Evolutionary conservation across 2,329 filamentous ascomycete genomes (phyloP), one percentile per base, ranked within the genome.

Genomic region (Penicillium concentricum): DNA sequence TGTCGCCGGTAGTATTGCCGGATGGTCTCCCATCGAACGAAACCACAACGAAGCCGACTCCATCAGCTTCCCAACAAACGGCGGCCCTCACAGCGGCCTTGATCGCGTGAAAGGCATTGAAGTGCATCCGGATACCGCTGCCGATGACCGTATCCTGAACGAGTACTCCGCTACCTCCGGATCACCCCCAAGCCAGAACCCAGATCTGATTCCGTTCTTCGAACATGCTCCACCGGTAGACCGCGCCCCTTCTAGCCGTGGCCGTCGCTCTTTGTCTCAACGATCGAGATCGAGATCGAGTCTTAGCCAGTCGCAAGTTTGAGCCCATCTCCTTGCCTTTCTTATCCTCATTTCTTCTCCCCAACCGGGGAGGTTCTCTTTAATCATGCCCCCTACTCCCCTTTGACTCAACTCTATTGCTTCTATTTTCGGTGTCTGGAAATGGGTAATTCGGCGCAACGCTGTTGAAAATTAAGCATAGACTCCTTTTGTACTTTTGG

Each of bases 1-100:
- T 46, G 80, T 87, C 37, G 85, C 85, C n/a, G 85, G 85, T 51
- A 86, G 83, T 68, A 81, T 88, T 61, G 84, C 80, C 41, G 85
- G 84, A 41, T 87, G 83, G 84, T 87, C 84, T 35, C 85, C 78
- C 0, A 83, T 87, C 51, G 84, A 85, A 59, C 74, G 81, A 39
- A 6, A 8, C 52, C 59, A 51, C n/a, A 48, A 34, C 16, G 56
- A 52, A 8, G 22, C 53, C 5, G 56, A 58, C 52, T 67, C 72
- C 4, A 66, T 75, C 53, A 70, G 67, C 15, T 76, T 79, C 60
- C 71, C 74, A 1, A 63, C 69, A 24, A 68, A 67, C 38, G 70
- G 54, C 1, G 54, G 69, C 18, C 68, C 69, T 12, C 72, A 75
- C 46, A 72, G 73, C 8, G 76, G 74, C 0, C 59, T 79, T 41